Conservation (phyloP, 1,284 basidiomycete species). For the Sanguinoderma infundibulare region DNA sequence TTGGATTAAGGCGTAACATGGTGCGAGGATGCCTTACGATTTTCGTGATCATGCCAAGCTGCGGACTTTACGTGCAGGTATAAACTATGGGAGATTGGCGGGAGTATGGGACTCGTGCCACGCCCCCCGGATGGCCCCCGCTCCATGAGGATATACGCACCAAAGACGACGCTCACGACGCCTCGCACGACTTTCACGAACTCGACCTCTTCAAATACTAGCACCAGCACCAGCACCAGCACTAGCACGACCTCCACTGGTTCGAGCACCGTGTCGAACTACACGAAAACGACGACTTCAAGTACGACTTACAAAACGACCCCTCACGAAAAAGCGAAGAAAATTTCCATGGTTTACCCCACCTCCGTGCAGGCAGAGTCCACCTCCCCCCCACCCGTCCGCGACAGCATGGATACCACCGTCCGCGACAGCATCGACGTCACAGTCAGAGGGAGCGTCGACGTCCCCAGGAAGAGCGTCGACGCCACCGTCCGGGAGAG, state of each 20-base stretch:
- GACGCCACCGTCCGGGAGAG: not conserved
- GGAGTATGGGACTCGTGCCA: too few species aligned
- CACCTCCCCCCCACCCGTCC: not conserved
- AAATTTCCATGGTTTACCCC: not conserved
- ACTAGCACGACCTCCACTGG: not conserved
- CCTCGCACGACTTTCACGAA: not conserved
- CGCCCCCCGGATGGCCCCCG: not conserved
- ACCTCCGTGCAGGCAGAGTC: not conserved
- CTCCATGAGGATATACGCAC: conserved; percentile 1
- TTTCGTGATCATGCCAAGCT: not conserved
- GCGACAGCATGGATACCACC: not conserved
- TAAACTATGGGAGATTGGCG: not conserved
- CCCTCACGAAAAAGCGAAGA: not conserved
- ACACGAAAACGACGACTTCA: not conserved
- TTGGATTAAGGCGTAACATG: not conserved
- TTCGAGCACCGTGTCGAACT: not conserved
- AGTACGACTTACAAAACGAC: not conserved
- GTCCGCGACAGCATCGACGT: not conserved
- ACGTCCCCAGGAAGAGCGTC: not conserved
- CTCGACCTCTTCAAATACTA: not conserved
- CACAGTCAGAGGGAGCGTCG: not conserved
- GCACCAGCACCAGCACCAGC: not conserved
- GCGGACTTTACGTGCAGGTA: not conserved
- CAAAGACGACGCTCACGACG: not conserved
- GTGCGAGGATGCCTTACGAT: not conserved